These are phyloP conservation scores for Brasilioporus rufonigricans DNA, from an alignment of 768 basidiomycete genomes.

Conservation along the genomic window DNA sequence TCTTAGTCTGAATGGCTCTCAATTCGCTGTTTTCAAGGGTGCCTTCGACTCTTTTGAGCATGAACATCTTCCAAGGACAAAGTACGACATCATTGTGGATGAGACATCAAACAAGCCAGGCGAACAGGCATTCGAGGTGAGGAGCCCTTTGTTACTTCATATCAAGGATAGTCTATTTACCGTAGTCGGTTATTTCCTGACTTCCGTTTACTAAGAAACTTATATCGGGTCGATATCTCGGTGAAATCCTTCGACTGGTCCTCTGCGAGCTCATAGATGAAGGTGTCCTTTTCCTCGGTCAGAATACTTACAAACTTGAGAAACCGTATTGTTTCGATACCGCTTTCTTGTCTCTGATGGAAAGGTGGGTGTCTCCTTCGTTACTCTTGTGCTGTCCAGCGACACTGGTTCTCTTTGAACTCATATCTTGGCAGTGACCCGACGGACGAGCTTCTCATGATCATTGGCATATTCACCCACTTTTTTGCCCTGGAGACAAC, in stretches of 20 bases:
- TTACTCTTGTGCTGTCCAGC: not conserved
- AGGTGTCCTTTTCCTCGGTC: slow-evolving; percentile 95
- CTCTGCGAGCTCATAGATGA: slow-evolving; percentile 95
- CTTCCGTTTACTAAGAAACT: slow-evolving; percentile 60
- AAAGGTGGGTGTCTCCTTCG: slow-evolving; percentile 54
- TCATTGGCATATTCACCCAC: slow-evolving; percentile 95
- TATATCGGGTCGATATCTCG: slow-evolving; percentile 93
- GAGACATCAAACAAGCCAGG: slow-evolving; percentile 94
- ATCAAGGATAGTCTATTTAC: not conserved
- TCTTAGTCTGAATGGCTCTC: not conserved
- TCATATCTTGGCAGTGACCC: slow-evolving; percentile 60
- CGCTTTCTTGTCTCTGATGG: slow-evolving; percentile 95
- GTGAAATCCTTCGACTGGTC: slow-evolving; percentile 94
- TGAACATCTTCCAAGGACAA: slow-evolving; percentile 91
- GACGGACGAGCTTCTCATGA: slow-evolving; percentile 94
- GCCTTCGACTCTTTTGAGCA: slow-evolving; percentile 97
- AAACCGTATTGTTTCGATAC: slow-evolving; percentile 92
- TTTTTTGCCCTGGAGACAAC: slow-evolving; percentile 98
- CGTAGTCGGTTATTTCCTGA: not conserved
- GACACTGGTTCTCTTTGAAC: not conserved
- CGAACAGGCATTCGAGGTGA: slow-evolving; percentile 89
- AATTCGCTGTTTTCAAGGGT: slow-evolving; percentile 48
- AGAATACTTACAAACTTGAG: slow-evolving; percentile 98
- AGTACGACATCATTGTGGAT: slow-evolving; percentile 91
- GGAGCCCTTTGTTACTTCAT: slow-evolving; percentile 1